Evolutionary conservation across 2,329 filamentous ascomycete genomes (phyloP).

Genomic region (Arthroderma sp.): DNA sequence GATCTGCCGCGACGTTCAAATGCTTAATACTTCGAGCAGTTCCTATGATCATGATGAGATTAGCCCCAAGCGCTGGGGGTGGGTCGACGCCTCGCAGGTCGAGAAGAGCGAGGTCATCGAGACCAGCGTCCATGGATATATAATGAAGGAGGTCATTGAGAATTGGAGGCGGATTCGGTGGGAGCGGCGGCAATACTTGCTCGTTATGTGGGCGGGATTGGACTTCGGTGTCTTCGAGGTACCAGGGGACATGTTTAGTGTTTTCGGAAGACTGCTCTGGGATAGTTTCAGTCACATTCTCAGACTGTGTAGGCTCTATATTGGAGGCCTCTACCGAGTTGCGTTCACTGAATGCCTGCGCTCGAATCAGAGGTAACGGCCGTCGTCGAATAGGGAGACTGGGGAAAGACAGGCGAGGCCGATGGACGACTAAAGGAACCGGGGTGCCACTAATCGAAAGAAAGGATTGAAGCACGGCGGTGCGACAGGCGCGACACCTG

Average conservation of each 20-base stretch:
- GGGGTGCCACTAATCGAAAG: slow-evolving; percentile 17
- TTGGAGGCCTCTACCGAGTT: not conserved
- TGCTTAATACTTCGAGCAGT: slow-evolving; percentile 88
- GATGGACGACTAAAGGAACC: slow-evolving; percentile 11
- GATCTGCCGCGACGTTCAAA: slow-evolving; percentile 77
- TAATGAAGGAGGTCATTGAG: slow-evolving; percentile 62
- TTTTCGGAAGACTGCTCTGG: slow-evolving; percentile 1
- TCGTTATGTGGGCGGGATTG: slow-evolving; percentile 30
- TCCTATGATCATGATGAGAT: slow-evolving; percentile 83
- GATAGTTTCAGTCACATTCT: not conserved
- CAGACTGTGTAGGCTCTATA: not conserved
- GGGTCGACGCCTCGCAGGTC: slow-evolving; percentile 78
- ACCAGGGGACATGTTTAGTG: slow-evolving; percentile 55
- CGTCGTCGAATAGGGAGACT: not conserved
- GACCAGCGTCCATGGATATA: slow-evolving; percentile 68
- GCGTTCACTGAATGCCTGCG: not conserved
- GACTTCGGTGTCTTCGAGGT: slow-evolving; percentile 57
- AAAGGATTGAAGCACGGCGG: slow-evolving; percentile 19
- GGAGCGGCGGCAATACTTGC: slow-evolving; percentile 50
- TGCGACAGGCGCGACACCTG: slow-evolving; percentile 19
- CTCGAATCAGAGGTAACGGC: not conserved
- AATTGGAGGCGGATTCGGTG: slow-evolving; percentile 56
- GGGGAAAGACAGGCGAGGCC: slow-evolving; percentile 3
- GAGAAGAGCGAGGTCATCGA: slow-evolving; percentile 67
- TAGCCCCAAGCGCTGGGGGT: slow-evolving; percentile 72